phyloP scores from a whole-genome alignment of 306 rosid genomes.

The Ziziphus jujuba region DNA sequence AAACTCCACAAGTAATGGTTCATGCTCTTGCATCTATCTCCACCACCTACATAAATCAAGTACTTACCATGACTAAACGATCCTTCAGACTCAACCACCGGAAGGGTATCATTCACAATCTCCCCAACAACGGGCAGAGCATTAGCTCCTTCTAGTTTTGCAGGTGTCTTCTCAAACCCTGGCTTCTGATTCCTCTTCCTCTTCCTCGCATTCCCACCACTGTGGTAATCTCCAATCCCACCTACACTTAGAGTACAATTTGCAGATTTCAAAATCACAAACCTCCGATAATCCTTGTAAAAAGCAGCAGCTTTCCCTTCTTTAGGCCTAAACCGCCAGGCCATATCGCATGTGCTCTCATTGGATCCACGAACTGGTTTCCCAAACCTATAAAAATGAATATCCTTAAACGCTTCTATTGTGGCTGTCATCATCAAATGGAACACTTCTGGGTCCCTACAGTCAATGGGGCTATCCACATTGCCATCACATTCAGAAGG shows the following conservation, averaged over 20 bases:
- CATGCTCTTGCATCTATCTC: constrained; percentile 97
- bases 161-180: constrained; percentile 61
- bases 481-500: constrained; percentile 47
- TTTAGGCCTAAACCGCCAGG: constrained; percentile 96
- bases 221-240: constrained; percentile 85
- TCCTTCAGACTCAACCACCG: constrained; percentile 81
- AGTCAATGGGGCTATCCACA: constrained; percentile 61
- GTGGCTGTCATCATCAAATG: constrained; percentile 89
- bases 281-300: constrained; percentile 95
- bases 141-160: constrained; percentile 40
- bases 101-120: constrained; percentile 75
- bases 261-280: constrained; percentile 59
- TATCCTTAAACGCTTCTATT: constrained; percentile 84
- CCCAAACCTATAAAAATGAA: constrained; percentile 88
- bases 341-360: constrained; percentile 88
- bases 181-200: constrained; percentile 70
- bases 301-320: constrained; percentile 91
- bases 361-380: constrained; percentile 64
- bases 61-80: constrained; percentile 72
- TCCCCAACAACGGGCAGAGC: constrained; percentile 83
- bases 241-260: constrained; percentile 66
- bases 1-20: constrained; percentile 97
- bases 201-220: constrained; percentile 86
- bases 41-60: constrained; percentile 73
- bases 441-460: constrained; percentile 88